Evolutionary conservation across 2,329 filamentous ascomycete species (phyloP), one percentile per base, ranked within the genome.

Genomic region (Colletotrichum shisoi): DNA sequence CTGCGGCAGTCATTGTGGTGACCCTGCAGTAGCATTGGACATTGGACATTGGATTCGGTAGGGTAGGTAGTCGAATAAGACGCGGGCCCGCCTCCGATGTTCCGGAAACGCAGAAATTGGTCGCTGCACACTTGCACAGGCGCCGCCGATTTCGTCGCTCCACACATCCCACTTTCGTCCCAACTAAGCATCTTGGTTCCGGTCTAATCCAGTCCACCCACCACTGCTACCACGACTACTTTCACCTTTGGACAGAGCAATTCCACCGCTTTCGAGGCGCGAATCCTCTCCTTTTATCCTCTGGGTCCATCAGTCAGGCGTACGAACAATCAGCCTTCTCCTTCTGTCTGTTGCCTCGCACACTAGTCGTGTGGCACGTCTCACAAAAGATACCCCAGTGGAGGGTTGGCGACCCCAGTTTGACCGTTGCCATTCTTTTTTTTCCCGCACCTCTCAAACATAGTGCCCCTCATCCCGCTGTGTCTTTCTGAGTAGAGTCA

Each of bases 141-240:
- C 62, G 51, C 62, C 62, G 66, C 66, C 66, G 66, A 68, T 68
- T 67, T 68, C 66, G 66, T 68, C 66, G 62, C 66, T 57, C 39
- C 59, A 44, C 65, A 68, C 63, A 61, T 68, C 66, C 62, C 62
- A 68, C 63, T 57, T 67, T 58, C 63, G 57, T 65, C 65, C 65
- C 61, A 68, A 51, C 65, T 57, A 44, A 62, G 57, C 46, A 49
- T 44, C 48, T 60, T 27, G 42, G 48, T 44, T 58, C 51, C 45
- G 48, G 39, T 51, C 40, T 53, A 53, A 60, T 61, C 49, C 44
- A 67, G n/a, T 27, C 49, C 65, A 51, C 45, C 49, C 65, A 51
- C 45, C 45, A 42, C 21, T 21, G 63, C 63, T 52, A 58, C 42
- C 24, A 31, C 27, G 27, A 31, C 27, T 7, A 31, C 27, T 27